Percentiles rank a stretch among this genome's conserved stretches.
phyloP scores from a whole-genome alignment of 352 stramenopile genomes.

The Phytophthora rubi region DNA sequence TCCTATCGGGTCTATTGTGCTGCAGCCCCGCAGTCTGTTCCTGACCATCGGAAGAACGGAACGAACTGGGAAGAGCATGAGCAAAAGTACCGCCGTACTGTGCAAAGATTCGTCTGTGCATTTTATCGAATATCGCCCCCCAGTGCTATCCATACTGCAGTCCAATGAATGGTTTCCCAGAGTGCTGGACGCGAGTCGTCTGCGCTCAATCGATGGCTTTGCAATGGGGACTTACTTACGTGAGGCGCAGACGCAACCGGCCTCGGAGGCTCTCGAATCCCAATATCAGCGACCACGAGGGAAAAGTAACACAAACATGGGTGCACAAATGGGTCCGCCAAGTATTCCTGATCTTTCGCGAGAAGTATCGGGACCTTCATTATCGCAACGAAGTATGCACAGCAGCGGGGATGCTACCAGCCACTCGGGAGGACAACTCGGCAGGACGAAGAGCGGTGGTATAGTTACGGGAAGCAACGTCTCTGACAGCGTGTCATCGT shows the following conservation, averaged over 20 bases:
- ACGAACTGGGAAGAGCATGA: slow-evolving; percentile 41
- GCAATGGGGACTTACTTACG: slow-evolving; percentile 62
- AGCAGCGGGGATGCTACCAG: slow-evolving; percentile 26
- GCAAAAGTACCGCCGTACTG: slow-evolving; percentile 37
- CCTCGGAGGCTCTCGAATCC: slow-evolving; percentile 31
- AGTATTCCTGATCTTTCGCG: slow-evolving; percentile 52
- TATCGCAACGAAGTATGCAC: slow-evolving; percentile 52
- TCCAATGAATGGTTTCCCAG: slow-evolving; percentile 50
- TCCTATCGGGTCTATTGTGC: slow-evolving; percentile 52
- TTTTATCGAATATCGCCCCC: slow-evolving; percentile 65
- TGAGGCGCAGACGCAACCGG: slow-evolving; percentile 56
- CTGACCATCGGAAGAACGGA: slow-evolving; percentile 33
- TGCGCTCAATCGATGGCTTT: slow-evolving; percentile 57
- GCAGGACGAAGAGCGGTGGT: slow-evolving; percentile 33
- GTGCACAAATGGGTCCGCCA: slow-evolving; percentile 26
- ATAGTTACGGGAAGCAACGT: slow-evolving; percentile 41
- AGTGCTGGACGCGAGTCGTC: slow-evolving; percentile 46
- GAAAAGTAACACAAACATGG: slow-evolving; percentile 44
- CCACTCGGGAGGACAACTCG: slow-evolving; percentile 14
- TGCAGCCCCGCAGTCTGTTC: slow-evolving; percentile 71
- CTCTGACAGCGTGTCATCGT: slow-evolving; percentile 48
- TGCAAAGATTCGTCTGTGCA: slow-evolving; percentile 64
- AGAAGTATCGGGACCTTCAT: slow-evolving; percentile 54
- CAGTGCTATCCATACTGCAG: slow-evolving; percentile 53
- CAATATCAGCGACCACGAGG: slow-evolving; percentile 43